These are phyloP conservation scores for Kluyveromyces wickerhamii DNA, from an alignment of 805 yeast species.

Conservation along the genomic window DNA sequence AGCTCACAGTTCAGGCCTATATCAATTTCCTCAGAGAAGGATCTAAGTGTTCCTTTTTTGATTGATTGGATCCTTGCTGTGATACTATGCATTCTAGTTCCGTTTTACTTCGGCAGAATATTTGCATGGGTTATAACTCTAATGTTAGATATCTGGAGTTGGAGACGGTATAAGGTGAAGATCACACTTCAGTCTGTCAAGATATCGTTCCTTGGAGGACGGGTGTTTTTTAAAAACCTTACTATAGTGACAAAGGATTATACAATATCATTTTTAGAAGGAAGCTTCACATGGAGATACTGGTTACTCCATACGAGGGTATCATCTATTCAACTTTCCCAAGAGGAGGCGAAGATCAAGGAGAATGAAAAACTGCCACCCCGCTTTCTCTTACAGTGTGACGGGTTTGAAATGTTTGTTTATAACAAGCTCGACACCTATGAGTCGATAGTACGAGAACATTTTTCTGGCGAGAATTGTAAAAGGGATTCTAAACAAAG, in stretches of 20 bases:
- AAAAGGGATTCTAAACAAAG: slow-evolving; percentile 9
- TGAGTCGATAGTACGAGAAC: slow-evolving; percentile 34
- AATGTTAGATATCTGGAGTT: slow-evolving; percentile 44
- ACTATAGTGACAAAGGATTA: slow-evolving; percentile 67
- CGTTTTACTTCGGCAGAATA: slow-evolving; percentile 71
- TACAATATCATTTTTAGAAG: slow-evolving; percentile 60
- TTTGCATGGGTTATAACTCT: slow-evolving; percentile 53
- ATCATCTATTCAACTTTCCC: slow-evolving; percentile 14
- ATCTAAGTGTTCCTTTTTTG: slow-evolving; percentile 65
- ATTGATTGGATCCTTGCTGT: slow-evolving; percentile 74
- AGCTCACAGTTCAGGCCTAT: slow-evolving; percentile 25
- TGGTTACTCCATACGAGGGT: slow-evolving; percentile 53
- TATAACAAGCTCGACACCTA: slow-evolving; percentile 78
- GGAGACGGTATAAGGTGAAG: slow-evolving; percentile 54
- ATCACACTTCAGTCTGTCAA: slow-evolving; percentile 67
- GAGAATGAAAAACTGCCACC: slow-evolving; percentile 47
- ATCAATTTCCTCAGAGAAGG: slow-evolving; percentile 23
- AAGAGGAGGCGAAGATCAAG: slow-evolving; percentile 14
- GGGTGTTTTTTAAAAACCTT: slow-evolving; percentile 68
- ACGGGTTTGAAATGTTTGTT: slow-evolving; percentile 76
- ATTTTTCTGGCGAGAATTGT: slow-evolving; percentile 9
- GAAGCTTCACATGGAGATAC: slow-evolving; percentile 82
- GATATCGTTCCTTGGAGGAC: slow-evolving; percentile 74
- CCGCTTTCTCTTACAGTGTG: slow-evolving; percentile 48
- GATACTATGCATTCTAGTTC: slow-evolving; percentile 49